phyloP scores from a whole-genome alignment of 768 basidiomycete species.

The Leccinum arenicola region DNA sequence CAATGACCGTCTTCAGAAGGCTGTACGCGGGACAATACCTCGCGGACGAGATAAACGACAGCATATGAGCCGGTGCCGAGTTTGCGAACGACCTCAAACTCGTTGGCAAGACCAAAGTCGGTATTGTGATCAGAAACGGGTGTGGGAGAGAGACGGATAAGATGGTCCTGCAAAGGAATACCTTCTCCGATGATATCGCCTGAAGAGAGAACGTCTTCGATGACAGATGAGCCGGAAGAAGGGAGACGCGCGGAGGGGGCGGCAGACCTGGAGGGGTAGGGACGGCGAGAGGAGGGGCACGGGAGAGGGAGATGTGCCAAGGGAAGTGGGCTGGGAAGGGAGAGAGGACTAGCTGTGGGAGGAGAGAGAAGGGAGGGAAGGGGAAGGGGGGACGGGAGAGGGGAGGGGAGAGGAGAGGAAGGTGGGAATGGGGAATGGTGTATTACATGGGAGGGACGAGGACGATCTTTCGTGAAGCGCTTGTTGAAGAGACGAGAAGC shows the following conservation, averaged over 20 bases:
- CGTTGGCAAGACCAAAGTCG: slow-evolving; percentile 50
- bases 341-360: slow-evolving; percentile 29
- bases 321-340: slow-evolving; percentile 36
- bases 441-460: slow-evolving; percentile 14
- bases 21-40: slow-evolving; percentile 47
- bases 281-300: slow-evolving; percentile 34
- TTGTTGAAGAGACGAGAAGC: slow-evolving; percentile 33
- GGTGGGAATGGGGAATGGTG: slow-evolving; percentile 14
- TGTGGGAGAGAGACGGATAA: slow-evolving; percentile 53
- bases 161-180: slow-evolving; percentile 61
- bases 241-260: slow-evolving; percentile 18
- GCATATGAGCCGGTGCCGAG: slow-evolving; percentile 92
- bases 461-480: slow-evolving; percentile 34
- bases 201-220: slow-evolving; percentile 57
- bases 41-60: slow-evolving; percentile 88
- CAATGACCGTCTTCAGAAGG: slow-evolving; percentile 53
- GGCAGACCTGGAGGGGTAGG: slow-evolving; percentile 36
- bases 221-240: slow-evolving; percentile 30
- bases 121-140: slow-evolving; percentile 32
- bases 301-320: slow-evolving; percentile 30
- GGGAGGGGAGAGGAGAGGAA: slow-evolving; percentile 17
- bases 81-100: slow-evolving; percentile 82
- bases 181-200: slow-evolving; percentile 77
- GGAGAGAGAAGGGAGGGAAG: slow-evolving; percentile 33
- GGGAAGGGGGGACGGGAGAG: slow-evolving; percentile 28